These are phyloP conservation scores for Dissophora ornata DNA, from an alignment of 192 early-diverging fungal genomes.

Conservation along the genomic window DNA sequence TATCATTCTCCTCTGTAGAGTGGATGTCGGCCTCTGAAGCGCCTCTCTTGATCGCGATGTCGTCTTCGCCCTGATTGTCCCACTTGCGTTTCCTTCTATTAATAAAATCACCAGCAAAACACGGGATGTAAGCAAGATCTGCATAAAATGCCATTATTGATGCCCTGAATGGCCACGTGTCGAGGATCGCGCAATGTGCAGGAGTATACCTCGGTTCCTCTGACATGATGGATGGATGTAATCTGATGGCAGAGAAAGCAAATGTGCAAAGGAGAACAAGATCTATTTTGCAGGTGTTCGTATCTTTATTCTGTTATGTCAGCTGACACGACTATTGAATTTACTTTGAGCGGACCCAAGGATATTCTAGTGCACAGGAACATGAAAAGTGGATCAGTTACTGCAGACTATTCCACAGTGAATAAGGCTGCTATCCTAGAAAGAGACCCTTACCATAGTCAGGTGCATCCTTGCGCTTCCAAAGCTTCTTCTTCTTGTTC, in stretches of 20 bases:
- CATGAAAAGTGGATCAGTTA: background rate
- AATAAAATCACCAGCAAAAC: background rate
- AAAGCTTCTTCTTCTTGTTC: constrained; percentile 84
- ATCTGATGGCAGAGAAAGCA: too few species aligned
- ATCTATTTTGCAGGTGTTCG: too few species aligned
- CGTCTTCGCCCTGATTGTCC: constrained; percentile 38
- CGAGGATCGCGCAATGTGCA: too few species aligned
- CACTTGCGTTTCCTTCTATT: constrained; percentile 51
- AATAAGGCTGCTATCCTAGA: too few species aligned
- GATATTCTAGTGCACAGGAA: background rate
- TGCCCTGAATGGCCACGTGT: too few species aligned
- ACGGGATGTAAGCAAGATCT: too few species aligned
- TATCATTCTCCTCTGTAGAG: background rate
- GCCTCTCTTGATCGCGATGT: constrained; percentile 7
- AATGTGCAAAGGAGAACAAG: too few species aligned
- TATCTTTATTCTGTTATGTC: too few species aligned
- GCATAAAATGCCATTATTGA: too few species aligned
- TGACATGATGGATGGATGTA: constrained; percentile 24
- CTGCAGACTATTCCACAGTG: too few species aligned
- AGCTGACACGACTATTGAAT: background rate
- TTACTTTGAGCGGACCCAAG: background rate
- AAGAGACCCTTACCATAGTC: constrained; percentile 37
- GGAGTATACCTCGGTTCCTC: constrained; percentile 53
- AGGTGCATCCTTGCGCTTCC: constrained; percentile 78
- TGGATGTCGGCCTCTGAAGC: background rate